phyloP scores from a whole-genome alignment of 495 filamentous ascomycete species.

The Aspergillus carlsbadensis region DNA sequence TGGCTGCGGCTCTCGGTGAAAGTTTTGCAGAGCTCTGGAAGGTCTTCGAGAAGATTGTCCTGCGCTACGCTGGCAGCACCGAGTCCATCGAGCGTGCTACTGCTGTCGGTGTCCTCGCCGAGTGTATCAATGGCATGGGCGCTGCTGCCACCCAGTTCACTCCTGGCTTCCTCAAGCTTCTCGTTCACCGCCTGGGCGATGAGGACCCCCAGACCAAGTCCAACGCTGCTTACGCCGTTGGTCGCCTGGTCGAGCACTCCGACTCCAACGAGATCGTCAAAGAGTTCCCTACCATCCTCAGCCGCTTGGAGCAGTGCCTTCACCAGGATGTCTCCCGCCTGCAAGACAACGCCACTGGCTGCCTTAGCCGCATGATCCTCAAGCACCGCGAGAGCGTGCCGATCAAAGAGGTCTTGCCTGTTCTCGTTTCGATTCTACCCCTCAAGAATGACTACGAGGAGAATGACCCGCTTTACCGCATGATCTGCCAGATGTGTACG shows the following conservation, averaged over 20 bases:
- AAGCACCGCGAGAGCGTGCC: constrained; percentile 77
- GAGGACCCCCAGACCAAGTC: constrained; percentile 91
- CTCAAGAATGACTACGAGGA: constrained; percentile 95
- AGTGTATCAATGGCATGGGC: constrained; percentile 87
- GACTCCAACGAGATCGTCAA: constrained; percentile 70
- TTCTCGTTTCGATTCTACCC: constrained; percentile 74
- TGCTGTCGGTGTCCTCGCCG: constrained; percentile 86
- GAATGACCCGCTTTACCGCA: constrained; percentile 87
- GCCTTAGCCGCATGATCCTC: constrained; percentile 88
- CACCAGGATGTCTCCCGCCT: constrained; percentile 71
- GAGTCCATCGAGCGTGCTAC: constrained; percentile 85
- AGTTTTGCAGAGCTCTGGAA: constrained; percentile 88
- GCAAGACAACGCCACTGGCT: constrained; percentile 92
- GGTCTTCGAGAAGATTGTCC: constrained; percentile 83
- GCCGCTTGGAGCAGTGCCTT: constrained; percentile 81
- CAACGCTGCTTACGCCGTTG: constrained; percentile 88
- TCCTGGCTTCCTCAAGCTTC: constrained; percentile 67
- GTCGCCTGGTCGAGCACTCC: constrained; percentile 78
- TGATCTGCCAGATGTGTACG: constrained; percentile 84
- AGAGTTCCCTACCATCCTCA: constrained; percentile 71
- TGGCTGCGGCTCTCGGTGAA: constrained; percentile 77
- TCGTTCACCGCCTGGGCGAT: constrained; percentile 84
- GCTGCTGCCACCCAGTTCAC: constrained; percentile 75
- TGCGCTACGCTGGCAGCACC: constrained; percentile 81
- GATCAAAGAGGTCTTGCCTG: constrained; percentile 75